A percentile compares a stretch with the other conserved stretches of the same genome.
Evolutionary conservation across 2,329 filamentous ascomycete species (phyloP).

Genomic region (Byssothecium circinans): DNA sequence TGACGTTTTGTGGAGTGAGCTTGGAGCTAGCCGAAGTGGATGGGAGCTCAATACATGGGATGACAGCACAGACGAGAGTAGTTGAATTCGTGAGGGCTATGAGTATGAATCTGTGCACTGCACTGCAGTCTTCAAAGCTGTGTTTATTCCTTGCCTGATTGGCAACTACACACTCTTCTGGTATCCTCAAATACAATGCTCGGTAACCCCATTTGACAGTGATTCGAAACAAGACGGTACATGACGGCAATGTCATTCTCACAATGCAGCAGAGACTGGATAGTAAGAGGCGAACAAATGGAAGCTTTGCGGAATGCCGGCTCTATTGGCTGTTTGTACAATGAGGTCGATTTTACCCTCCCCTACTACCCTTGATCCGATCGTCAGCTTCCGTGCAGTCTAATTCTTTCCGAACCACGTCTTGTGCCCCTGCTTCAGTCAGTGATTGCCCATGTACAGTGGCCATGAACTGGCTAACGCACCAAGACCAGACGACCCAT

Average conservation of each 20-base stretch:
- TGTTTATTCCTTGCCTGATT: no score
- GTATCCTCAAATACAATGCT: no score
- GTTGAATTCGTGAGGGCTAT: no score
- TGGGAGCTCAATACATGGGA: no score
- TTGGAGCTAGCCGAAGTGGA: not conserved
- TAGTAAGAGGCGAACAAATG: not conserved
- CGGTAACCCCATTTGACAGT: no score
- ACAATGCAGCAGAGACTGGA: no score
- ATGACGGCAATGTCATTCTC: no score
- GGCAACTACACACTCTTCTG: no score
- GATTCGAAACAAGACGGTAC: no score
- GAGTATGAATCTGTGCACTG: no score
- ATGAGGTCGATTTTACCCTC: constrained; percentile 21
- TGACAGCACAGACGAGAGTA: no score
- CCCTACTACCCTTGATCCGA: constrained; percentile 9
- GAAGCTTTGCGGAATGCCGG: constrained; percentile 14
- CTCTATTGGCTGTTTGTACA: constrained; percentile 31
- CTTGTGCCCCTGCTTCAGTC: constrained; percentile 64
- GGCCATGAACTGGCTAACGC: constrained; percentile 17
- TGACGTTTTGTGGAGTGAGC: constrained; percentile 24
- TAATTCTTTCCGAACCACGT: constrained; percentile 62
- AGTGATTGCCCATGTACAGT: not conserved
- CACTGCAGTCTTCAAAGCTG: no score
- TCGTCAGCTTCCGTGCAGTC: constrained; percentile 3
- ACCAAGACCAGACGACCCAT: constrained; percentile 69